A percentile compares a stretch with the other conserved stretches of the same genome.
Evolutionary conservation across 371 early-diverging fungal species (phyloP).

Genomic region (Lichtheimia corymbifera): DNA sequence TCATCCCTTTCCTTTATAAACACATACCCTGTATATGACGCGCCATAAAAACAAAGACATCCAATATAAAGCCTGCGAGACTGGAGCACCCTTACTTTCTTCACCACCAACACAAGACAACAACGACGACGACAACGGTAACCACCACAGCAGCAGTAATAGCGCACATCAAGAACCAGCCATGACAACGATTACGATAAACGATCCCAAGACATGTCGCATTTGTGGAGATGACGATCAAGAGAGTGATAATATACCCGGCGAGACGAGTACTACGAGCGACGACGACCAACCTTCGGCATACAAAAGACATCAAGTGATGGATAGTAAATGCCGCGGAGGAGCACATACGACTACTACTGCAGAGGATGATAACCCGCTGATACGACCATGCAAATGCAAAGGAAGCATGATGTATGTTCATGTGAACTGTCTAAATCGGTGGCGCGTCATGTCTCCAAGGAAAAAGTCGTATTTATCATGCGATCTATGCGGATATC

Average conservation of each 20-base stretch:
- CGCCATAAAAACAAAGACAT: no score
- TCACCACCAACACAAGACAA: no score
- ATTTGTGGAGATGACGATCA: conserved; percentile 22
- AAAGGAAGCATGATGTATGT: conserved; percentile 33
- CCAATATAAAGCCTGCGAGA: no score
- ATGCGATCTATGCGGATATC: conserved; percentile 30
- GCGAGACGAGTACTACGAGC: neutral
- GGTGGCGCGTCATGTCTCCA: conserved; percentile 34
- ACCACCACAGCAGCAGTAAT: no score
- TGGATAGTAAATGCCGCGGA: neutral
- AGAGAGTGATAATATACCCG: conserved; percentile 11
- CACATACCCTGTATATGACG: no score
- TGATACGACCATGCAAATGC: conserved; percentile 36
- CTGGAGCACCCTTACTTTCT: no score
- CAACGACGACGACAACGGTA: no score
- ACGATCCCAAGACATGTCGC: conserved; percentile 12
- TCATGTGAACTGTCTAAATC: conserved; percentile 31
- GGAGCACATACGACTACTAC: no score
- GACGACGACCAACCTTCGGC: neutral
- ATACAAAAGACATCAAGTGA: conserved; percentile 5
- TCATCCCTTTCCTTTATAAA: no score
- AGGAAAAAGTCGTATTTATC: conserved; percentile 20
- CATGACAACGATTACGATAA: conserved; percentile 3
- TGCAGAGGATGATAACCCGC: conserved; percentile 15
- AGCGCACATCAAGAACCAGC: neutral